Percentiles rank a stretch among this genome's conserved stretches.
Conservation (phyloP, 2,329 filamentous ascomycete genomes). For the Phialocephala sp. region DNA sequence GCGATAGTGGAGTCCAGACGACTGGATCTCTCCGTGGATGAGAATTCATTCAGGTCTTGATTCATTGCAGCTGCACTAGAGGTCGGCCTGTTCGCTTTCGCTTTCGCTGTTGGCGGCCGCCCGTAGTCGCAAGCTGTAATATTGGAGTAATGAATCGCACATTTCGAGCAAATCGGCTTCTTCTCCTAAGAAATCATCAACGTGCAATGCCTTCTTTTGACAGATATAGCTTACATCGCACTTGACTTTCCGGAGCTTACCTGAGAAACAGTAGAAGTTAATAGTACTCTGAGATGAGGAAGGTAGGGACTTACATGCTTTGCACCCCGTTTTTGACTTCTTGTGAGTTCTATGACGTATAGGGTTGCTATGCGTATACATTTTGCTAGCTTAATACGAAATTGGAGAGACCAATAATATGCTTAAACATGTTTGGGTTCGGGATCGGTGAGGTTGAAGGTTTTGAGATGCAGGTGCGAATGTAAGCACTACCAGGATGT, state of each 20-base stretch:
- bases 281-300: no score
- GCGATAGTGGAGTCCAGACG: no score
- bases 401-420: neutral
- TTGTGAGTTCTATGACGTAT: slow-evolving; percentile 26
- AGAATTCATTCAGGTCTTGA: no score
- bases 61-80: neutral
- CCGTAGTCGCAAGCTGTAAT: slow-evolving; percentile 28
- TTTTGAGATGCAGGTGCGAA: neutral
- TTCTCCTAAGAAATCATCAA: slow-evolving; percentile 25
- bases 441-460: slow-evolving; percentile 1
- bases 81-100: neutral
- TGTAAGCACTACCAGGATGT: slow-evolving; percentile 16
- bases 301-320: slow-evolving; percentile 22
- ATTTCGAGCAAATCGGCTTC: slow-evolving; percentile 29
- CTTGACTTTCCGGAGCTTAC: slow-evolving; percentile 30
- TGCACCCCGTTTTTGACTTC: slow-evolving; percentile 28
- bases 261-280: neutral
- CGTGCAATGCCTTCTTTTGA: neutral
- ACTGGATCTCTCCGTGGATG: no score
- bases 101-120: neutral
- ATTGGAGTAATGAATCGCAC: slow-evolving; percentile 30
- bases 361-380: slow-evolving; percentile 25
- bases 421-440: slow-evolving; percentile 18
- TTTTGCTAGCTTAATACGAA: neutral
- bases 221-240: slow-evolving; percentile 9